Percentiles rank a stretch among this genome's conserved stretches.
These are phyloP conservation scores for Candida sp. DNA, from an alignment of 1,139 yeast species.

Conservation along the genomic window DNA sequence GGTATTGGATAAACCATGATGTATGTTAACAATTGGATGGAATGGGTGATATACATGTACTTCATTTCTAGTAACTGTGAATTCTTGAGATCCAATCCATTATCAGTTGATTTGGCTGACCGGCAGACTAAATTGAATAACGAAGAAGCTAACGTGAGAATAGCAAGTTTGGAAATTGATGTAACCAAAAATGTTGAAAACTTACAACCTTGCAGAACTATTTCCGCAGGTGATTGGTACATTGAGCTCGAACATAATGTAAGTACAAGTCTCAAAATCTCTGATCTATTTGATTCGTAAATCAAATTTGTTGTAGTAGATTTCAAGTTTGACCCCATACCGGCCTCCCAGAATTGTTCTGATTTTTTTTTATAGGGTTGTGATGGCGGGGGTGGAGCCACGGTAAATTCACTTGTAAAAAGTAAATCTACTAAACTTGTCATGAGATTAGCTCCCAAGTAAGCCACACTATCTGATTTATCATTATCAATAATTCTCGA, in stretches of 20 bases:
- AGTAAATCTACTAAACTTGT: constrained; percentile 48
- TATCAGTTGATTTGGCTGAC: constrained; percentile 24
- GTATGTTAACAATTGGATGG: constrained; percentile 60
- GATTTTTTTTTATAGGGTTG: constrained; percentile 5
- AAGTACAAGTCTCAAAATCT: constrained; percentile 59
- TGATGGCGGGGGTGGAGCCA: constrained; percentile 16
- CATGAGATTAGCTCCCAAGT: constrained; percentile 52
- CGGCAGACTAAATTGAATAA: constrained; percentile 59
- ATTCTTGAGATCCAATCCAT: constrained; percentile 21
- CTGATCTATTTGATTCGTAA: constrained; percentile 64
- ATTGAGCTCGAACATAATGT: constrained; percentile 63
- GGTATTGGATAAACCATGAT: constrained; percentile 66
- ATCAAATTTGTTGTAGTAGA: constrained; percentile 45
- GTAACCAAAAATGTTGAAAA: constrained; percentile 60
- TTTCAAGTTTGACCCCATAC: constrained; percentile 52
- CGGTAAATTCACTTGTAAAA: constrained; percentile 61
- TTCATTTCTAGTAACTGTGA: constrained; percentile 43
- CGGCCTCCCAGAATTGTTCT: constrained; percentile 66
- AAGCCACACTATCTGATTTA: constrained; percentile 9
- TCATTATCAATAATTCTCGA: not conserved
- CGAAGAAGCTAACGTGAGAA: constrained; percentile 62
- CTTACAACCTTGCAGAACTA: constrained; percentile 51
- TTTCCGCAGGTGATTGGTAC: constrained; percentile 45
- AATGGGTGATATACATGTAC: constrained; percentile 49
- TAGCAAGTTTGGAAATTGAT: constrained; percentile 44